These are phyloP conservation scores for Calonectria pauciramosa DNA, from an alignment of 2,329 filamentous ascomycete genomes.

Conservation along the genomic window DNA sequence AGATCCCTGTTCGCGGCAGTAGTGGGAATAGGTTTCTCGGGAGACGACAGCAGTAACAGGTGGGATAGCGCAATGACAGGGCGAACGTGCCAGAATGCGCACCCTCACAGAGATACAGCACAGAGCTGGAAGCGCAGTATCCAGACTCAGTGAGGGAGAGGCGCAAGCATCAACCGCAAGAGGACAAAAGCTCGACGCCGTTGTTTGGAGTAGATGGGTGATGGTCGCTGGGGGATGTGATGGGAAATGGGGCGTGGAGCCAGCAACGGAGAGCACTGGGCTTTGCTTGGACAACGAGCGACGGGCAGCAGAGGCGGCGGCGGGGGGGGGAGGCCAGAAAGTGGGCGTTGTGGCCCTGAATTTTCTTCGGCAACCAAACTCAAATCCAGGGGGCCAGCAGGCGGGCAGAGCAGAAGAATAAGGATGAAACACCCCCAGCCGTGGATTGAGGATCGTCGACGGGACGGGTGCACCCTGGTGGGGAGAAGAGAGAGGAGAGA, in stretches of 20 bases:
- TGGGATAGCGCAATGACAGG: constrained; percentile 28
- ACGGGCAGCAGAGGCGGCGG: constrained; percentile 33
- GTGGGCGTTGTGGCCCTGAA: constrained; percentile 6
- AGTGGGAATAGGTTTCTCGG: constrained; percentile 42
- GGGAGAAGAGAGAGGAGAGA: constrained; percentile 14
- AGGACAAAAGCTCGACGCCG: constrained; percentile 34
- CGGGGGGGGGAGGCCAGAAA: constrained; percentile 27
- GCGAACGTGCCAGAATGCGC: constrained; percentile 15
- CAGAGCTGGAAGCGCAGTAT: constrained; percentile 30
- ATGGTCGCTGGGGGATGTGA: constrained; percentile 30
- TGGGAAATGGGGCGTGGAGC: constrained; percentile 37
- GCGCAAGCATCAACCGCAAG: constrained; percentile 37
- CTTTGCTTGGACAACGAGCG: constrained; percentile 37
- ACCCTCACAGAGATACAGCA: constrained; percentile 11
- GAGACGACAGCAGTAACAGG: constrained; percentile 40
- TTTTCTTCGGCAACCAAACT: constrained; percentile 15
- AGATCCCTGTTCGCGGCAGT: constrained; percentile 42
- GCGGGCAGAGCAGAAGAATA: constrained; percentile 18
- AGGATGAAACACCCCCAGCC: constrained; percentile 20
- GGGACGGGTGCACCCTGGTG: neutral
- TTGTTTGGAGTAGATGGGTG: constrained; percentile 43
- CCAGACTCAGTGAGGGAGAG: constrained; percentile 36
- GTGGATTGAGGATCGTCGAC: constrained; percentile 13
- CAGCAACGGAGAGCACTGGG: constrained; percentile 22
- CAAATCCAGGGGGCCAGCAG: constrained; percentile 22